These are phyloP conservation scores for Mortierella sp. DNA, from an alignment of 371 early-diverging fungal genomes.

Conservation along the genomic window DNA sequence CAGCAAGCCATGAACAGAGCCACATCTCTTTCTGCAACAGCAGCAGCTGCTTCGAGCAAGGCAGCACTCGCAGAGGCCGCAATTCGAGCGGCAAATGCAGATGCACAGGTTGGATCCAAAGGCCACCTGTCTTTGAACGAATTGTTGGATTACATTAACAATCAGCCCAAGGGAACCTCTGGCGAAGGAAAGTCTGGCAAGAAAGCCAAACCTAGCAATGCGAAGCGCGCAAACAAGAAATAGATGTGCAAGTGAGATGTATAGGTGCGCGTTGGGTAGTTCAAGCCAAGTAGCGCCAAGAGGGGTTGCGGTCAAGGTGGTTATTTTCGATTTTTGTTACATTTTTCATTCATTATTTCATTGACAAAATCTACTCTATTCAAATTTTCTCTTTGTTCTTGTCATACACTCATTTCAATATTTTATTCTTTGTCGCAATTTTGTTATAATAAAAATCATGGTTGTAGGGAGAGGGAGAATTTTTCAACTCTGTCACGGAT, in stretches of 20 bases:
- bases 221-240: slow-evolving; percentile 51
- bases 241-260: slow-evolving; percentile 3
- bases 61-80: slow-evolving; percentile 45
- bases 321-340: slow-evolving; percentile 1
- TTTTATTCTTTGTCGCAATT: background rate
- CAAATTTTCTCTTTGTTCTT: background rate
- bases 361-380: background rate
- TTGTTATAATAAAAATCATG: slow-evolving; percentile 7
- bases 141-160: slow-evolving; percentile 49
- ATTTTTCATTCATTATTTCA: slow-evolving; percentile 2
- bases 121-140: slow-evolving; percentile 55
- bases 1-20: slow-evolving; percentile 21
- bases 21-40: slow-evolving; percentile 44
- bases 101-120: slow-evolving; percentile 49
- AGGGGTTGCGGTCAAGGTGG: background rate
- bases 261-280: background rate
- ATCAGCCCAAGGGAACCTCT: slow-evolving; percentile 24
- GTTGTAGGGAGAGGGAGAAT: too few species aligned
- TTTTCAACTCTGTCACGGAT: too few species aligned
- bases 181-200: slow-evolving; percentile 34
- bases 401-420: slow-evolving; percentile 1
- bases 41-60: slow-evolving; percentile 47
- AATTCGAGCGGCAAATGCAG: slow-evolving; percentile 46
- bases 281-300: background rate
- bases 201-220: slow-evolving; percentile 19